Conservation (phyloP, 164 flowering plant species). For the Liquidambar formosana region DNA sequence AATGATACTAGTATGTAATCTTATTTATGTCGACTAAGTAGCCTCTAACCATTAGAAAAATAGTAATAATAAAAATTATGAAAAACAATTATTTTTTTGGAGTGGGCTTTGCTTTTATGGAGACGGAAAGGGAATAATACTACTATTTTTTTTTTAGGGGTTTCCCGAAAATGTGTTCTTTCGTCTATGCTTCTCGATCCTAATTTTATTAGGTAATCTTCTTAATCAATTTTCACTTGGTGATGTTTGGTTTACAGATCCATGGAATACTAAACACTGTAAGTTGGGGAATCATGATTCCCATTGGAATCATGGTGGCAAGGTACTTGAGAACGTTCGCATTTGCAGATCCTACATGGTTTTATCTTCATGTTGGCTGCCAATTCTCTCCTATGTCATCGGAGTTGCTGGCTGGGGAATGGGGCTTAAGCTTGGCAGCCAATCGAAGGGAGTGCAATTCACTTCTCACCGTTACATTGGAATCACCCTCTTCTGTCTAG, state of each 20-base stretch:
- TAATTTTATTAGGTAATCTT: too few relatives aligned
- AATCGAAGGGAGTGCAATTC: conserved; percentile 49
- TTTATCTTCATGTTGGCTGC: conserved; percentile 71
- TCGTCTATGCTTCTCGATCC: too few relatives aligned
- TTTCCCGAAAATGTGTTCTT: too few relatives aligned
- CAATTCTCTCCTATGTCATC: conserved; percentile 64
- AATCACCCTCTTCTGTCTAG: conserved; percentile 67
- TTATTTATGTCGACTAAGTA: too few relatives aligned
- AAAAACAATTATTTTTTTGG: too few relatives aligned
- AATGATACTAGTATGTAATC: too few relatives aligned
- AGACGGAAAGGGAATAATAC: too few relatives aligned
- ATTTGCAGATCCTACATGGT: conserved; percentile 82
- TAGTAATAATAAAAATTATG: too few relatives aligned
- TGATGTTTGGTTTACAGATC: conserved; percentile 36
- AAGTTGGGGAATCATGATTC: conserved; percentile 89
- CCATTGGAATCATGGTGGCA: conserved; percentile 60
- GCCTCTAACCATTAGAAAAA: too few relatives aligned
- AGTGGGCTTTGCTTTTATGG: too few relatives aligned
- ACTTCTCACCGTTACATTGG: conserved; percentile 66
- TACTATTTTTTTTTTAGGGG: too few relatives aligned
- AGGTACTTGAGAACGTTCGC: conserved; percentile 58
- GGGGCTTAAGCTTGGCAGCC: conserved; percentile 71
- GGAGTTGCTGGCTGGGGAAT: conserved; percentile 90
- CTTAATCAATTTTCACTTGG: too few relatives aligned
- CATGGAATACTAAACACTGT: conserved; percentile 80